Evolutionary conservation across 768 basidiomycete species (phyloP).

Genomic region (Phylloporus rhodoxanthus): DNA sequence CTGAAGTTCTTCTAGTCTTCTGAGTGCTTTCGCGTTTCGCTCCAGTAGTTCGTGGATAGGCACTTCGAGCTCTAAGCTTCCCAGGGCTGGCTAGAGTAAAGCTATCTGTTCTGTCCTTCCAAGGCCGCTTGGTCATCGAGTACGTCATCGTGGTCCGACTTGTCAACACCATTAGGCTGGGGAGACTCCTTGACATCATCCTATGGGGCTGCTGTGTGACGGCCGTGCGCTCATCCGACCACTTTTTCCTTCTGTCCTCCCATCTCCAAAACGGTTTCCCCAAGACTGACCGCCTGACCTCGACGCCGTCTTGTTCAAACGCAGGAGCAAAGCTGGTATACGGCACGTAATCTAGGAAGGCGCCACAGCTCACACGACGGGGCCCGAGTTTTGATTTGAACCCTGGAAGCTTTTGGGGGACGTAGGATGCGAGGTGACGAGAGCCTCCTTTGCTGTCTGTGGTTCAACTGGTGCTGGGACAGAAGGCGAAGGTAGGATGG

Average conservation of each 20-base stretch:
- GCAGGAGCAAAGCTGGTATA: conserved; percentile 72
- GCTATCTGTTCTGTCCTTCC: conserved; percentile 48
- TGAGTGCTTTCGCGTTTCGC: conserved; percentile 57
- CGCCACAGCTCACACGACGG: no score
- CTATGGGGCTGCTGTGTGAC: conserved; percentile 1
- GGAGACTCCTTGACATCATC: neutral
- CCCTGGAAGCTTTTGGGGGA: conserved; percentile 37
- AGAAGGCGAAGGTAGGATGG: no score
- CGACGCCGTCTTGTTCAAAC: conserved; percentile 75
- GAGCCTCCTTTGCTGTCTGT: conserved; percentile 11
- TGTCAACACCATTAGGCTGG: conserved; percentile 11
- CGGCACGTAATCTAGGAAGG: conserved; percentile 76
- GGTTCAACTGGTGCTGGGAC: conserved; percentile 28
- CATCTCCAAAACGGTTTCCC: no score
- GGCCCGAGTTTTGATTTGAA: conserved; percentile 40
- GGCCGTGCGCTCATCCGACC: conserved; percentile 18
- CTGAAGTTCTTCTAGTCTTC: conserved; percentile 63
- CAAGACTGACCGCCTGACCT: conserved; percentile 57
- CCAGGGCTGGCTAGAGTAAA: conserved; percentile 55
- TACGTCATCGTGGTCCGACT: neutral
- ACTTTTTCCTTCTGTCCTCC: conserved; percentile 37
- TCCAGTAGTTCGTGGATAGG: conserved; percentile 65
- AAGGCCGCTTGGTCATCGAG: conserved; percentile 39
- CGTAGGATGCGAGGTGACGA: conserved; percentile 55
- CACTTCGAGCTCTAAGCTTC: conserved; percentile 58